Evolutionary conservation across 768 basidiomycete genomes (phyloP).

Genomic region (Fomitopsis pulvina): DNA sequence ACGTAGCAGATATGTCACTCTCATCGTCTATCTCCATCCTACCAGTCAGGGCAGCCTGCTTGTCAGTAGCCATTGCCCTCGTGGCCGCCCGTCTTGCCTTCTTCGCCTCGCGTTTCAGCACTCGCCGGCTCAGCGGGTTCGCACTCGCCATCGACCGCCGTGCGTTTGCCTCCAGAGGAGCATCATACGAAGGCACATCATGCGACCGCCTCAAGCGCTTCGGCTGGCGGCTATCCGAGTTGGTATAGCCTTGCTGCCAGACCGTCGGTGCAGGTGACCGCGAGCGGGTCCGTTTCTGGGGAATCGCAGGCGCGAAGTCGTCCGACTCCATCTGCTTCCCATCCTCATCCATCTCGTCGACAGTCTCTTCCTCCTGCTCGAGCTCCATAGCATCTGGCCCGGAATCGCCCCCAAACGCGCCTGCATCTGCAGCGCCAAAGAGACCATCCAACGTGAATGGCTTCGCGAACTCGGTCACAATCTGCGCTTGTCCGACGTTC

Average conservation of each 20-base stretch:
- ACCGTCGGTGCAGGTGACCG: conserved; percentile 12
- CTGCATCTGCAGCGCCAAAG: conserved; percentile 74
- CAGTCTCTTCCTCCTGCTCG: conserved; percentile 28
- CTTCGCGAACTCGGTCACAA: conserved; percentile 60
- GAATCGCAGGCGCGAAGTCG: conserved; percentile 19
- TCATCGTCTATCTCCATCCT: conserved; percentile 30
- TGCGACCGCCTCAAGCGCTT: conserved; percentile 57
- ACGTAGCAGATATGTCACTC: conserved; percentile 12
- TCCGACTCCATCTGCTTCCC: conserved; percentile 27
- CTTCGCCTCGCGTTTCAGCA: conserved; percentile 62
- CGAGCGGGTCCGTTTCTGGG: conserved; percentile 27
- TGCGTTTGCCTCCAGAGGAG: conserved; percentile 40
- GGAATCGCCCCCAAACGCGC: conserved; percentile 55
- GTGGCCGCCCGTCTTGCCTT: conserved; percentile 47
- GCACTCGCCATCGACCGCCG: conserved; percentile 37
- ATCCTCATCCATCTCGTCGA: conserved; percentile 34
- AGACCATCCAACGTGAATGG: conserved; percentile 80
- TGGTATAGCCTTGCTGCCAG: conserved; percentile 3
- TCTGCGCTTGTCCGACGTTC: conserved; percentile 74
- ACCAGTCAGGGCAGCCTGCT: not conserved
- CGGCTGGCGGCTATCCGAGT: conserved; percentile 24
- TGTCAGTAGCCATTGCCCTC: conserved; percentile 12
- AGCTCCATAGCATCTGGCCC: conserved; percentile 25
- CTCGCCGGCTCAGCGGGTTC: conserved; percentile 55
- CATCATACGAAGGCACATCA: conserved; percentile 43